phyloP scores from a whole-genome alignment of 2,329 filamentous ascomycete genomes.

The Cercospora sesami region DNA sequence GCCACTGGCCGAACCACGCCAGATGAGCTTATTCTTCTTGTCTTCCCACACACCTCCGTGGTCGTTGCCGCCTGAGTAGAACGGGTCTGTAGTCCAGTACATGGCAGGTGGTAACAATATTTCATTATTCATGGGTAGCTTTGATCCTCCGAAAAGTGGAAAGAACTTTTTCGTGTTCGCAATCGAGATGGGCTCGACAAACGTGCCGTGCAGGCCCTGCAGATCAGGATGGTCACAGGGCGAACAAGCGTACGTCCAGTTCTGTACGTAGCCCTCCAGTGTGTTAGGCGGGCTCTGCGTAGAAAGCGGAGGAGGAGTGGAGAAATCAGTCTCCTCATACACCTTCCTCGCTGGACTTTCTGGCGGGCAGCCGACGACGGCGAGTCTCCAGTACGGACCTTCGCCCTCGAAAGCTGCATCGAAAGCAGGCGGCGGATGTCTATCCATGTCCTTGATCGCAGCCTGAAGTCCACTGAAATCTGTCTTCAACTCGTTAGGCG shows the following conservation, averaged over 20 bases:
- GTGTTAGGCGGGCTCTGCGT: constrained; percentile 37
- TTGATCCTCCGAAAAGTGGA: constrained; percentile 54
- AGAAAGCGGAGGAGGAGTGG: constrained; percentile 39
- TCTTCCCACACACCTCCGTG: constrained; percentile 45
- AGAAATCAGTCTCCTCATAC: constrained; percentile 42
- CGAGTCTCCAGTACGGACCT: constrained; percentile 47
- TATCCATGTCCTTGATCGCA: constrained; percentile 34
- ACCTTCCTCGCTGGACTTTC: constrained; percentile 41
- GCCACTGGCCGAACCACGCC: constrained; percentile 52
- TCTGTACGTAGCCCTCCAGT: constrained; percentile 49
- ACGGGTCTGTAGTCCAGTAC: constrained; percentile 50
- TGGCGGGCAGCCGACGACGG: constrained; percentile 45
- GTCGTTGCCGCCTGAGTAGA: constrained; percentile 45
- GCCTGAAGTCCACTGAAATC: constrained; percentile 34
- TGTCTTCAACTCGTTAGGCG: constrained; percentile 35
- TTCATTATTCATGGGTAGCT: constrained; percentile 54
- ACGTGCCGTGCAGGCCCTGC: constrained; percentile 49
- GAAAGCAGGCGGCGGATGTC: constrained; percentile 29
- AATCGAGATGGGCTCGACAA: constrained; percentile 52
- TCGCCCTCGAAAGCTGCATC: constrained; percentile 38
- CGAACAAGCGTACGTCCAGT: constrained; percentile 50
- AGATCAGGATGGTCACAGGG: constrained; percentile 50
- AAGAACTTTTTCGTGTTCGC: constrained; percentile 48
- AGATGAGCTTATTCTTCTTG: constrained; percentile 47
- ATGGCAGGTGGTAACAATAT: constrained; percentile 53